Evolutionary conservation across 805 yeast genomes (phyloP).

Genomic region (Wickerhamiella alocasiicola): DNA sequence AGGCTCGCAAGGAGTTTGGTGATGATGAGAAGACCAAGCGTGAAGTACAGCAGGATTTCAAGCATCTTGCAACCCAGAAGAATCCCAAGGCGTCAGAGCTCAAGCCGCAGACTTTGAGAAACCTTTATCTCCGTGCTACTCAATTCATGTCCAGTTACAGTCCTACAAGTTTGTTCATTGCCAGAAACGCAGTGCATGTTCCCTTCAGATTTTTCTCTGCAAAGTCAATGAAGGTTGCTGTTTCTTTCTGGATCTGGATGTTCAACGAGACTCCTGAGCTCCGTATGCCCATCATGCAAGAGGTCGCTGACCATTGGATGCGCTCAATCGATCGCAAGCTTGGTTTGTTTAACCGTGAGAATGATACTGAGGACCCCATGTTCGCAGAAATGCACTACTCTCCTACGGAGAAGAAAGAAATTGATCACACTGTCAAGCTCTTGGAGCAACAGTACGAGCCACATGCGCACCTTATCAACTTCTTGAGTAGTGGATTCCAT

Average conservation of each 20-base stretch:
- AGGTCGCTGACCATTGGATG: conserved; percentile 60
- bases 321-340: conserved; percentile 41
- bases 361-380: conserved; percentile 49
- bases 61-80: background rate
- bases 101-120: conserved; percentile 1
- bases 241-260: conserved; percentile 69
- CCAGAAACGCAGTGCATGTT: conserved; percentile 28
- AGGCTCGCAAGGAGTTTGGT: background rate
- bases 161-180: conserved; percentile 16
- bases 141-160: conserved; percentile 4
- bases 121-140: conserved; percentile 11
- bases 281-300: conserved; percentile 50
- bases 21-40: background rate
- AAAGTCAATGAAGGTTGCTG: conserved; percentile 47
- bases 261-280: conserved; percentile 52
- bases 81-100: conserved; percentile 10
- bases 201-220: conserved; percentile 62
- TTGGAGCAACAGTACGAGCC: conserved; percentile 46
- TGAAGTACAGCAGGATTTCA: conserved; percentile 3
- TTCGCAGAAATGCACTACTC: conserved; percentile 73
- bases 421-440: conserved; percentile 39
- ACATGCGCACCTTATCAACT: conserved; percentile 53
- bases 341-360: conserved; percentile 51
- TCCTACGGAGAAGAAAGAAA: conserved; percentile 58
- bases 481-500: conserved; percentile 66